Evolutionary conservation across 176 grass and related monocot species (phyloP).

Genomic region (Puccinellia tenuiflora): DNA sequence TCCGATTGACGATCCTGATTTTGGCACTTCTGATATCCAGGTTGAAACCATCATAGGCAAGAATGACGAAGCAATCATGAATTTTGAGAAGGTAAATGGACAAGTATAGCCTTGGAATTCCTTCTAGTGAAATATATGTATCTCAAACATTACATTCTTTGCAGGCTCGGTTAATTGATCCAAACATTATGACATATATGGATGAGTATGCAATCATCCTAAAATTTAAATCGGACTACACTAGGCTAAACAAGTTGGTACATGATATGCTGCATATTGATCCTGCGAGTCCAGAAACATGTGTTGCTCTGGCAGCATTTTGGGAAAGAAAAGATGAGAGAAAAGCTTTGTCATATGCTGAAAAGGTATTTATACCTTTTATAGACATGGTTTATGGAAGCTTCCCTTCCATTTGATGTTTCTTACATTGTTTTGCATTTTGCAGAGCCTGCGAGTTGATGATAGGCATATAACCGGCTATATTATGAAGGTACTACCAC

Average conservation of each 20-base stretch:
- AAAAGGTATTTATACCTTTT: conserved; percentile 58
- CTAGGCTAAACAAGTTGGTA: conserved; percentile 90
- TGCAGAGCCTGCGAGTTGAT: conserved; percentile 81
- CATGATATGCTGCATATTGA: conserved; percentile 96
- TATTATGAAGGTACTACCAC: conserved; percentile 90
- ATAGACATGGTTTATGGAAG: background rate
- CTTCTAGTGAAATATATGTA: background rate
- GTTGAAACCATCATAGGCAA: conserved; percentile 88
- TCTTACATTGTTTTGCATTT: conserved; percentile 7
- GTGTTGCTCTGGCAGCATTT: conserved; percentile 83
- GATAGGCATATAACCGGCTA: conserved; percentile 94
- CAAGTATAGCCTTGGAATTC: conserved; percentile 11
- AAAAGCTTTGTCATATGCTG: conserved; percentile 80
- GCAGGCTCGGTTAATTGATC: conserved; percentile 77
- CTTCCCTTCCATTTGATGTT: conserved; percentile 20
- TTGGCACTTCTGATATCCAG: conserved; percentile 49
- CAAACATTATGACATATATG: conserved; percentile 84
- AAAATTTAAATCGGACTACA: conserved; percentile 72
- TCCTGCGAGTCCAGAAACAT: conserved; percentile 81
- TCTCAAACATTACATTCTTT: conserved; percentile 7
- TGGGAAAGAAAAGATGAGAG: conserved; percentile 92
- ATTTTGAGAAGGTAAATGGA: conserved; percentile 91
- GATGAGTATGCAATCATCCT: conserved; percentile 97
- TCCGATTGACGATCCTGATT: conserved; percentile 2
- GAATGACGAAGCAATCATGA: conserved; percentile 87